A percentile compares a stretch with the other conserved stretches of the same genome.
Evolutionary conservation across 768 basidiomycete species (phyloP).

Genomic region (Hemileccinum rubropunctum): DNA sequence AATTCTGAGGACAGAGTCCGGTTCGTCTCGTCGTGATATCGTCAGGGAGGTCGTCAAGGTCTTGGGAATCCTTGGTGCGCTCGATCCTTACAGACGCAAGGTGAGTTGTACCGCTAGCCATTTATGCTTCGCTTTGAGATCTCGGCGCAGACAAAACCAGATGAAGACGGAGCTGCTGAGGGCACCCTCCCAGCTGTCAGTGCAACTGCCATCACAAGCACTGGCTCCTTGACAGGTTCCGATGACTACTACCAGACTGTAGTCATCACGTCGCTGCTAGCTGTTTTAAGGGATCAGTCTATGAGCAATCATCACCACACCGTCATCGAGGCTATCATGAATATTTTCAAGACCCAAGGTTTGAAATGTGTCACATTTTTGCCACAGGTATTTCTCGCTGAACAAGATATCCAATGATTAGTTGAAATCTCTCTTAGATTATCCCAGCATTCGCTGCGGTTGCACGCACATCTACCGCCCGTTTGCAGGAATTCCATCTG

Average conservation of each 20-base stretch:
- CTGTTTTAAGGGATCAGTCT: constrained; percentile 86
- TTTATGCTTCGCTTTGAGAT: constrained; percentile 5
- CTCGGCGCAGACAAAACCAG: constrained; percentile 48
- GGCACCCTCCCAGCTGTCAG: constrained; percentile 59
- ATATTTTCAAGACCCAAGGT: constrained; percentile 97
- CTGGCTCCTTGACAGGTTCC: constrained; percentile 58
- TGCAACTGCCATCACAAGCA: constrained; percentile 66
- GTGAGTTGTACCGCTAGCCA: constrained; percentile 38
- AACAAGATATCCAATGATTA: constrained; percentile 1
- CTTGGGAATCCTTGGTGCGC: constrained; percentile 90
- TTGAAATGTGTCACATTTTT: constrained; percentile 94
- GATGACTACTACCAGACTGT: constrained; percentile 99
- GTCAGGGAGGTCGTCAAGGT: constrained; percentile 94
- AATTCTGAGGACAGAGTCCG: constrained; percentile 80
- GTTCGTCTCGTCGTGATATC: constrained; percentile 77
- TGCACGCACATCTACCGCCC: constrained; percentile 75
- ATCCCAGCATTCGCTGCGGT: constrained; percentile 93
- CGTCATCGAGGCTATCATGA: constrained; percentile 97
- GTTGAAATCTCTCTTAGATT: constrained; percentile 49
- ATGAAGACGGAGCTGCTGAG: constrained; percentile 61
- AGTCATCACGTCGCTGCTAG: constrained; percentile 83
- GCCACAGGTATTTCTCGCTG: constrained; percentile 62
- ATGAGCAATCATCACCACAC: constrained; percentile 85
- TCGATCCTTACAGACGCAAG: constrained; percentile 95
- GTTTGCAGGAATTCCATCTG: constrained; percentile 89